Evolutionary conservation across 768 basidiomycete species (phyloP).

Genomic region (Phanerochaete sordida): DNA sequence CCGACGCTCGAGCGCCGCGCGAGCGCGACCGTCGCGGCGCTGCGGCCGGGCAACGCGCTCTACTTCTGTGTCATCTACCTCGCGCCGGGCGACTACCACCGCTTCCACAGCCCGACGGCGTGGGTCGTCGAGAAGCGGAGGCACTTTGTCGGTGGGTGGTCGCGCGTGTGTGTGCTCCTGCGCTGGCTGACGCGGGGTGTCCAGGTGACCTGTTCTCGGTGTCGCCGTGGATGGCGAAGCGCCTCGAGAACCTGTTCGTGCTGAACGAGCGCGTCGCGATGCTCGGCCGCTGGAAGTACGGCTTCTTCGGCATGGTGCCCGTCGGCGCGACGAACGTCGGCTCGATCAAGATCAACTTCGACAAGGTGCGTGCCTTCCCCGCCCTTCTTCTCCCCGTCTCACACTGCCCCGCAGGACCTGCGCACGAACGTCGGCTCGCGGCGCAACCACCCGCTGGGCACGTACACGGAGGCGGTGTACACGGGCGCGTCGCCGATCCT

Average conservation of each 20-base stretch:
- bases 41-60: conserved; percentile 76
- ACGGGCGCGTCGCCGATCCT: conserved; percentile 78
- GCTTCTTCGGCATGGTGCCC: conserved; percentile 96
- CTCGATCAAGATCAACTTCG: conserved; percentile 94
- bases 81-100: conserved; percentile 97
- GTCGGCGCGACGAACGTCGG: conserved; percentile 99
- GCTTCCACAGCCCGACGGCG: conserved; percentile 92
- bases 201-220: conserved; percentile 93
- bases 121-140: conserved; percentile 97
- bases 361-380: conserved; percentile 58
- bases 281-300: conserved; percentile 90
- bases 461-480: conserved; percentile 92
- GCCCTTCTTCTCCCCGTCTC: neutral
- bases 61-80: conserved; percentile 97
- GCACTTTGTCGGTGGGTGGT: conserved; percentile 80
- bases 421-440: conserved; percentile 84
- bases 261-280: conserved; percentile 98
- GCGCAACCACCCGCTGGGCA: conserved; percentile 70
- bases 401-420: conserved; percentile 49
- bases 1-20: conserved; percentile 32
- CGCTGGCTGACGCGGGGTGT: neutral
- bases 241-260: conserved; percentile 90
- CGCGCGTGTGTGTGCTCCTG: neutral
- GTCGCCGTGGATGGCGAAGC: conserved; percentile 92
- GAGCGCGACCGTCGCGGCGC: conserved; percentile 42